Base-by-base conservation (phyloP, 805 yeast genomes). In the Millerozyma acaciae region DNA sequence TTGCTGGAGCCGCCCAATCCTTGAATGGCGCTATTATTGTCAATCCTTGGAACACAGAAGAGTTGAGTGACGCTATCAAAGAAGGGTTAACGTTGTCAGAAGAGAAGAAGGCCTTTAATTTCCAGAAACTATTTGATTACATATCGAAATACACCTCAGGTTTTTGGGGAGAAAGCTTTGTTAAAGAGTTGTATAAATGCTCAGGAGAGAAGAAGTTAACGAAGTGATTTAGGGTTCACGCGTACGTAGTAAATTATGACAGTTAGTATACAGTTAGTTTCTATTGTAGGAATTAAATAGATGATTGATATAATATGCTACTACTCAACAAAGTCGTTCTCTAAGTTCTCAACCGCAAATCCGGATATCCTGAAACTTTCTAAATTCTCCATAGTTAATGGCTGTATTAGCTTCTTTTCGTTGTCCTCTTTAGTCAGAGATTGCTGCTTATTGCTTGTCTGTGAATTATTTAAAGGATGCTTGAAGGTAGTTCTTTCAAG, bases 1-100 rank as follows among this genome's bases (percentile, higher is more conserved):
- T 93, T 63, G 93, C 98, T 0, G 99, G 99, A 30, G 98, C 98
- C n/a, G 97, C 98, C 1, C 99, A 93, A 62, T 84, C 95, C 1
- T 68, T 93, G 43, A 90, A 93, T 53, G 99, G 99, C 16, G 88
- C 96, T 1, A 57, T 90, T 9, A 78, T 93, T 38, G 95, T 93
- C 14, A 93, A 93, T 53, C 99, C 99, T 3, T 93, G 99, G 99
- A 93, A 90, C 55, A 90, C 89, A 15, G 98, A 93, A 46, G 98
- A 93, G 47, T 61, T 90, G 53, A 79, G 94, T 13, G 84, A 77
- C 26, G 83, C 97, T 3, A 82, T 90, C 35, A 72, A 80, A 51
- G 96, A 88, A 53, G 81, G 95, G 12, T 70, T 93, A 50, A 87
- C 96, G 0, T 65, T 90, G 56, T 84, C 93, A 3, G 78, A 75